Conservation (phyloP, 495 filamentous ascomycete species). For the Symbiotaphrina buchneri region DNA sequence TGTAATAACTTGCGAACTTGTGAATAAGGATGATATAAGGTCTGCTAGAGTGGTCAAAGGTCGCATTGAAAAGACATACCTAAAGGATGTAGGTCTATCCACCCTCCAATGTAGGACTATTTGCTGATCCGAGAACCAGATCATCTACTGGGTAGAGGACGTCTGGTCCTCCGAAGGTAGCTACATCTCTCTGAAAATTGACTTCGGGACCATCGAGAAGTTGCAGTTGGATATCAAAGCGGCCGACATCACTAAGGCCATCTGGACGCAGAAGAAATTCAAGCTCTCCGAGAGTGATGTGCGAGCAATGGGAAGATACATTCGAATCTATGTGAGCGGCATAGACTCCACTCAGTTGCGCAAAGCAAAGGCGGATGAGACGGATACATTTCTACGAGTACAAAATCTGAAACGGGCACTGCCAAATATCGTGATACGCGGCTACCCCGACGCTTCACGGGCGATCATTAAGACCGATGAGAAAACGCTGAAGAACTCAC, state of each 20-base stretch:
- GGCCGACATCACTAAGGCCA: conserved; percentile 44
- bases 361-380: conserved; percentile 17
- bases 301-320: conserved; percentile 14
- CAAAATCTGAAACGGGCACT: conserved; percentile 66
- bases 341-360: conserved; percentile 4
- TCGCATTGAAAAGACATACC: conserved; percentile 72
- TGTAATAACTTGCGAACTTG: conserved; percentile 65
- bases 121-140: conserved; percentile 23
- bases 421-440: conserved; percentile 58
- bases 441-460: conserved; percentile 63
- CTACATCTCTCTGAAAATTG: conserved; percentile 53
- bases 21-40: conserved; percentile 40
- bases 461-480: conserved; percentile 74
- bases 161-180: conserved; percentile 54
- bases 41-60: conserved; percentile 76
- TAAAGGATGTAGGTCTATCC: conserved; percentile 29
- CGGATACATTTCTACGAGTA: conserved; percentile 59
- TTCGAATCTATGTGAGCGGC: conserved; percentile 26
- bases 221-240: conserved; percentile 56
- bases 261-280: conserved; percentile 57
- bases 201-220: conserved; percentile 49
- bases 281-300: conserved; percentile 36
- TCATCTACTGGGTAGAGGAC: conserved; percentile 59
- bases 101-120: not conserved
- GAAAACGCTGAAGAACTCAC: conserved; percentile 30